Evolutionary conservation across 164 flowering plant species (phyloP), one percentile per base, ranked within the genome.

Genomic region (Piper longum): DNA sequence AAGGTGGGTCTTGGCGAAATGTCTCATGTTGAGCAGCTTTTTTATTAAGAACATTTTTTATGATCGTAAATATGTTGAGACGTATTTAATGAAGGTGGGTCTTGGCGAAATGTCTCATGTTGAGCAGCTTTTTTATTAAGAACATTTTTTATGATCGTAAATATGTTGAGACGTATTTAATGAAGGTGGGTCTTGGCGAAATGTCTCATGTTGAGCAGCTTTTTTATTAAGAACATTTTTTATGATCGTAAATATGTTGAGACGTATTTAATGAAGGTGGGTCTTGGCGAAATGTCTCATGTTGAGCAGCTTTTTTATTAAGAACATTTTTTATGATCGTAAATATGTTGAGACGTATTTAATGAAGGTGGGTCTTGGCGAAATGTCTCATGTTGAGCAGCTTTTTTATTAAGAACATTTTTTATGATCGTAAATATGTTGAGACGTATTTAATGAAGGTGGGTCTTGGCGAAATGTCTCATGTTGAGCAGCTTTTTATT

Each of bases 391-490:
- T n/a, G n/a, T n/a, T n/a, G n/a, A n/a, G n/a, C n/a, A n/a, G n/a
- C n/a, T n/a, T n/a, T n/a, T n/a, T n/a, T n/a, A n/a, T n/a, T n/a
- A n/a, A n/a, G 54, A n/a, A 41, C n/a, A 89, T 92, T 62, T 92
- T 92, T 70, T 95, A 92, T 75, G 89, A 89, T 60, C 88, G 96
- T 60, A 92, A 92, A 73, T 92, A 89, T 82, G 98, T 92, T 4
- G 98, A 92, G 71, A 92, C 97, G 1, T 92, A 92, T 76, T 79
- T 89, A 58, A 88, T 88, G 96, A 84, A 89, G 98, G 98, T 89
- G n/a, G 60, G 73, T 40, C 62, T 59, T 54, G 68, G 13, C n/a
- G n/a, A n/a, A n/a, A n/a, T n/a, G n/a, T n/a, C n/a, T n/a, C n/a
- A n/a, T n/a, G n/a, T n/a, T n/a, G n/a, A n/a, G n/a, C n/a, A n/a